Percentiles rank a stretch among this genome's conserved stretches.
These are phyloP conservation scores for Zymoseptoria crescenta DNA, from an alignment of 2,329 filamentous ascomycete genomes.

Conservation along the genomic window DNA sequence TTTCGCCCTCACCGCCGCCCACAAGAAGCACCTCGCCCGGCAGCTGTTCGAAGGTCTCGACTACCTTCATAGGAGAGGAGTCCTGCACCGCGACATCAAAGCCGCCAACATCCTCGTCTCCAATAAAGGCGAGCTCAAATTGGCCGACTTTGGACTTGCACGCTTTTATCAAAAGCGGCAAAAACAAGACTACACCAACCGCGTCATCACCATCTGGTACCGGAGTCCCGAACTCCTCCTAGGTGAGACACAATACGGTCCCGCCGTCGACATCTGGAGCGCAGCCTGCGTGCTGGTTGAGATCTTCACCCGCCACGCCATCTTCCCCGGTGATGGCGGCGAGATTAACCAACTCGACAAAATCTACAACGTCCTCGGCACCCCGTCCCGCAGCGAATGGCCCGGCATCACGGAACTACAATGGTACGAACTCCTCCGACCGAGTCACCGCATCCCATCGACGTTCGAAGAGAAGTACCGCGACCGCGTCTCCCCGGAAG, in stretches of 20 bases:
- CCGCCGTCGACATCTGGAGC: conserved; percentile 91
- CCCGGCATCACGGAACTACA: conserved; percentile 86
- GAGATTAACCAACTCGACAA: conserved; percentile 94
- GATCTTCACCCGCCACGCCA: conserved; percentile 87
- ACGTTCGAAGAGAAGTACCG: conserved; percentile 78
- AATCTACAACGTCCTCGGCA: conserved; percentile 88
- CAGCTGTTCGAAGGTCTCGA: conserved; percentile 92
- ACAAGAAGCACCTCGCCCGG: conserved; percentile 87
- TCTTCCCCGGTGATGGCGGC: conserved; percentile 92
- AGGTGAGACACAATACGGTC: conserved; percentile 83
- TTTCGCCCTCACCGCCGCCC: conserved; percentile 73
- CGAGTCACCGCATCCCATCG: conserved; percentile 62
- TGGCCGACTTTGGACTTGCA: conserved; percentile 92
- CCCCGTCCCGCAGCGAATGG: conserved; percentile 78
- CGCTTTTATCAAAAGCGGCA: conserved; percentile 91
- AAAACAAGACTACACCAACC: conserved; percentile 93
- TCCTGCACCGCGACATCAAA: conserved; percentile 95
- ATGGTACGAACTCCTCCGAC: conserved; percentile 89
- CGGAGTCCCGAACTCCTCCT: conserved; percentile 82
- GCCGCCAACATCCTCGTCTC: conserved; percentile 95
- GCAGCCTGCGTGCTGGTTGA: conserved; percentile 94
- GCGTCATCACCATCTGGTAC: conserved; percentile 99
- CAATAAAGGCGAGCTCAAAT: conserved; percentile 77
- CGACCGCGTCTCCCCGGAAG: conserved; percentile 66
- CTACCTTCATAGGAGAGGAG: conserved; percentile 87